Base-by-base conservation (phyloP, 495 filamentous ascomycete genomes). In the Parathielavia hyrcaniae region DNA sequence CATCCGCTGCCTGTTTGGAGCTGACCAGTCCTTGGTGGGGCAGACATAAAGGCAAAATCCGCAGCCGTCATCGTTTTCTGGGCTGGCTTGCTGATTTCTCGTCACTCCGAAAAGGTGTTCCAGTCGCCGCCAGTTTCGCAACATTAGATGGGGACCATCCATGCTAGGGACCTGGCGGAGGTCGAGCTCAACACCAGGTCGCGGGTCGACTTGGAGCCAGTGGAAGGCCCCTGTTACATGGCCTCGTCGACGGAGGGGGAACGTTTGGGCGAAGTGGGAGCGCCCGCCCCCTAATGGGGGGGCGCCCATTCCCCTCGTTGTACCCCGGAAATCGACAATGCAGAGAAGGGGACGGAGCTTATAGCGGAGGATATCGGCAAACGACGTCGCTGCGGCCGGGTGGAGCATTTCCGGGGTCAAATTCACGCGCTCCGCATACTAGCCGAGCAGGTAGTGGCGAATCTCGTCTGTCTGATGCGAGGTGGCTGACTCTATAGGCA, bases 181-280 rank as follows among this genome's bases (percentile, higher is more conserved):
- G 32, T 50, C 48, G n/a, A 50, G 5, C 30, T 50, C 48, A 11
- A 50, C n/a, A 34, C 48, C 48, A 4, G 48, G 48, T 38, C 48
- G 32, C 32, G 48, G 48, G 32, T 50, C 48, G 32, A 34, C 32
- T 5, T 38, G 8, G 32, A 50, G 32, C 48, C 48, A 50, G 10
- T 50, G 32, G 17, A 50, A 50, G 48, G 16, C 26, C n/a, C 48
- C 32, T 3, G 17, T 19, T 16, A 19, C 7, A 4, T 50, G 32
- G 30, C n/a, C 32, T 9, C 48, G 48, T 13, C 48, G 48, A 14
- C 6, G 20, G 47, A 50, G 47, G 30, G 47, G 48, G 16, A 50
- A 50, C 5, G 48, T 50, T 17, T 50, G 48, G n/a, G 48, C 48
- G 48, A 50, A 50, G 48, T 50, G 48, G 32, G 10, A 50, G 7